A percentile compares a stretch with the other conserved stretches of the same genome.
Evolutionary conservation across 441 rosid genomes (phyloP).

Genomic region (Adansonia rubrostipa): DNA sequence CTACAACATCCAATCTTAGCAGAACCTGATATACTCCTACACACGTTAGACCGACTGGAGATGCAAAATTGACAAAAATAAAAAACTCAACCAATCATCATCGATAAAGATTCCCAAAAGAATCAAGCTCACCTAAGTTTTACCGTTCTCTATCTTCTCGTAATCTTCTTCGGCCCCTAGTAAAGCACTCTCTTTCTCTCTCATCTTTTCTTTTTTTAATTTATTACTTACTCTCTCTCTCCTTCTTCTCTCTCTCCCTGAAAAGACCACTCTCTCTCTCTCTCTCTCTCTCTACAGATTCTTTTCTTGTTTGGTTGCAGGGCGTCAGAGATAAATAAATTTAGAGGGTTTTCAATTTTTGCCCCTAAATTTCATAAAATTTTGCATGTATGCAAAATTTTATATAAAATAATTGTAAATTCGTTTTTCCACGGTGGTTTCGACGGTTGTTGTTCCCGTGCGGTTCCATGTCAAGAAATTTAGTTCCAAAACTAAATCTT

Average conservation of each 20-base stretch:
- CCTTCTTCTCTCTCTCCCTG: neutral
- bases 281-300: neutral
- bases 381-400: neutral
- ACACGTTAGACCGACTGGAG: neutral
- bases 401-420: neutral
- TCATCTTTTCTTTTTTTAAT: neutral
- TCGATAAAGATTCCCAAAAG: neutral
- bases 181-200: constrained; percentile 14
- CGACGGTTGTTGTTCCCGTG: constrained; percentile 29
- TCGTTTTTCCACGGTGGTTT: constrained; percentile 33
- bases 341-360: constrained; percentile 40
- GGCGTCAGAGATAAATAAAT: constrained; percentile 21
- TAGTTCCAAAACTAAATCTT: constrained; percentile 38
- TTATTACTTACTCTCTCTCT: neutral
- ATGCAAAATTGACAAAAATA: no score
- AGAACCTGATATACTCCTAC: neutral
- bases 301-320: constrained; percentile 28
- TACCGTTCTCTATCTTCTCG: neutral
- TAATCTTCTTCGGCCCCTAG: constrained; percentile 17
- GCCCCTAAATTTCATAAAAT: neutral
- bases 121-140: constrained; percentile 22
- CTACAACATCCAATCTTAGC: neutral
- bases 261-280: neutral
- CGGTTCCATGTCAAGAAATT: constrained; percentile 39
- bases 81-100: constrained; percentile 1